Evolutionary conservation across 805 yeast genomes (phyloP).

Genomic region (Torulaspora maleeae): DNA sequence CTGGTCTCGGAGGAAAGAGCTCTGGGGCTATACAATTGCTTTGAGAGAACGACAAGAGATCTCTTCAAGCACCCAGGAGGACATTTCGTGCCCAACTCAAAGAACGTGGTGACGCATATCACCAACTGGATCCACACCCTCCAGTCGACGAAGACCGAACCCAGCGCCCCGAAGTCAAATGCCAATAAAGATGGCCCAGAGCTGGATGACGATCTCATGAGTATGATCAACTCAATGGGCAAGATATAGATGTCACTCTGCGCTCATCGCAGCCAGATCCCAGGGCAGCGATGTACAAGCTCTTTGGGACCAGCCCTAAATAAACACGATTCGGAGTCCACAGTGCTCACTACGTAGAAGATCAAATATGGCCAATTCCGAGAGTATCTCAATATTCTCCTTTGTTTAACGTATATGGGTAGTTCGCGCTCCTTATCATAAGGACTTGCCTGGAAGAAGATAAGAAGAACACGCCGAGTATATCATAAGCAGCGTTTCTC

Average conservation of each 20-base stretch:
- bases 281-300: too few relatives aligned
- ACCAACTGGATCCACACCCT: slow-evolving; percentile 33
- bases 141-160: background rate
- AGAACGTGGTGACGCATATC: slow-evolving; percentile 37
- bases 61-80: slow-evolving; percentile 86
- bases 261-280: too few relatives aligned
- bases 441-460: background rate
- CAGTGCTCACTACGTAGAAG: background rate
- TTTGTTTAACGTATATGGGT: background rate
- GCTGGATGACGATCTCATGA: slow-evolving; percentile 36
- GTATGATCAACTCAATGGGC: slow-evolving; percentile 41
- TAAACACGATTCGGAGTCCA: too few relatives aligned
- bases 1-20: slow-evolving; percentile 74
- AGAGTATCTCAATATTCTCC: too few relatives aligned
- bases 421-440: slow-evolving; percentile 1
- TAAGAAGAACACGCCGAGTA: background rate
- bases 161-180: slow-evolving; percentile 2
- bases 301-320: too few relatives aligned
- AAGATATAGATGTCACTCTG: slow-evolving; percentile 20
- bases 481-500: background rate
- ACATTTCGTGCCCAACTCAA: slow-evolving; percentile 90
- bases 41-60: slow-evolving; percentile 41
- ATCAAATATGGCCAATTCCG: background rate
- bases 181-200: slow-evolving; percentile 17
- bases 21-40: slow-evolving; percentile 49